phyloP scores from a whole-genome alignment of 2,329 filamentous ascomycete genomes.

The Xylariaceae sp. region DNA sequence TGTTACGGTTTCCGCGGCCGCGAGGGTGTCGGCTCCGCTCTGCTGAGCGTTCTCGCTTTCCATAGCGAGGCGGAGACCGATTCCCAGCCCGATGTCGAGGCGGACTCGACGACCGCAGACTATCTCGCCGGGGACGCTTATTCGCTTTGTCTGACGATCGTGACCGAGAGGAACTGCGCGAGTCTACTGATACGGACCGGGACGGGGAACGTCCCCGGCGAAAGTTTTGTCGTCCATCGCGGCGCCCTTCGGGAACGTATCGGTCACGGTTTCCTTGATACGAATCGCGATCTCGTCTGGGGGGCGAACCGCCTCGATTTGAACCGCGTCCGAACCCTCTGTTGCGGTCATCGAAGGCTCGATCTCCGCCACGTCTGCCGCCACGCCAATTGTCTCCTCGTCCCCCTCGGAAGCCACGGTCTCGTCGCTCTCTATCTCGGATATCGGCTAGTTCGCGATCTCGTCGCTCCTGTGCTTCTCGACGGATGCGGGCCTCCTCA shows the following conservation, averaged over 20 bases:
- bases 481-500: constrained; percentile 65
- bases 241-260: constrained; percentile 48
- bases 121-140: constrained; percentile 25
- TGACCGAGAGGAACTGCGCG: constrained; percentile 34
- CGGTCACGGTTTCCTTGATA: constrained; percentile 34
- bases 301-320: constrained; percentile 42
- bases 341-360: constrained; percentile 42
- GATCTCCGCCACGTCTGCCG: constrained; percentile 45
- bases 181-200: constrained; percentile 35
- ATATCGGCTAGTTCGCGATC: constrained; percentile 66
- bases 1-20: constrained; percentile 24
- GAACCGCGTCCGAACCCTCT: constrained; percentile 42
- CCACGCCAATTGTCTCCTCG: constrained; percentile 51
- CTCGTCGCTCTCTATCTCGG: constrained; percentile 58
- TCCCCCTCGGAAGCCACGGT: constrained; percentile 46
- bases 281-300: constrained; percentile 39
- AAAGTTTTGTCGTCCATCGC: constrained; percentile 36
- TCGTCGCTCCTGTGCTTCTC: constrained; percentile 64
- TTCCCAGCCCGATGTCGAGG: constrained; percentile 25
- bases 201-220: constrained; percentile 41
- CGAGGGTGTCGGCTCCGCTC: constrained; percentile 26
- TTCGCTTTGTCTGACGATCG: constrained; percentile 25
- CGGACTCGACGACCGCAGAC: constrained; percentile 27
- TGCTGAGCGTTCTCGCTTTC: constrained; percentile 30
- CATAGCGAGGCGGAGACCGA: constrained; percentile 28